Evolutionary conservation across 129 eudicot genomes (phyloP).

Genomic region (Centaurea solstitialis): DNA sequence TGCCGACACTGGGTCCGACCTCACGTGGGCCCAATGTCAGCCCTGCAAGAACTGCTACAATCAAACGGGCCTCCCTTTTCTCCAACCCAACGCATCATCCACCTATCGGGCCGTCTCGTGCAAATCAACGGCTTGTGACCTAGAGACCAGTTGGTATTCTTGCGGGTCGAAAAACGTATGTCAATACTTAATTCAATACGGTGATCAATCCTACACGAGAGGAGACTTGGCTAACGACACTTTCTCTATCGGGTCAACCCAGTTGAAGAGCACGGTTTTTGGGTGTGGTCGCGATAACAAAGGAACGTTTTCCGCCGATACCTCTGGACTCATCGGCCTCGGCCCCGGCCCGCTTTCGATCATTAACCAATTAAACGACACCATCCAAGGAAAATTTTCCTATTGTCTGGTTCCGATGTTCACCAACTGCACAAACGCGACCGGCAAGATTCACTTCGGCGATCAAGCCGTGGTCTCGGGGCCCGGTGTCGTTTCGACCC

Average conservation of each 20-base stretch:
- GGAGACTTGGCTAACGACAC: constrained; percentile 59
- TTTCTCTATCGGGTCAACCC: constrained; percentile 30
- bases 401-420: constrained; percentile 53
- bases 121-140: constrained; percentile 34
- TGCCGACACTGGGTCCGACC: constrained; percentile 75
- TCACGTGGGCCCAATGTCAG: constrained; percentile 66
- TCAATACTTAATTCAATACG: constrained; percentile 31
- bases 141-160: background rate
- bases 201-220: constrained; percentile 34
- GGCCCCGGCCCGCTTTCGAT: constrained; percentile 63
- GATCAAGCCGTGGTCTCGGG: constrained; percentile 39
- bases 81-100: constrained; percentile 42
- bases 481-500: constrained; percentile 51
- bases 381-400: constrained; percentile 48
- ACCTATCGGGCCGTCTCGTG: constrained; percentile 48
- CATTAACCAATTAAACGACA: constrained; percentile 30
- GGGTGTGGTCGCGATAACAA: constrained; percentile 67
- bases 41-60: constrained; percentile 58
- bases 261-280: constrained; percentile 38
- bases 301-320: constrained; percentile 29
- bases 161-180: constrained; percentile 33
- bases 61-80: constrained; percentile 51
- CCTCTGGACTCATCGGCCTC: constrained; percentile 67
- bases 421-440: background rate
- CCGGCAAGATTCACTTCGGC: constrained; percentile 64